Evolutionary conservation across 1,139 yeast species (phyloP).

Genomic region (Tardiomyces digboiensis): DNA sequence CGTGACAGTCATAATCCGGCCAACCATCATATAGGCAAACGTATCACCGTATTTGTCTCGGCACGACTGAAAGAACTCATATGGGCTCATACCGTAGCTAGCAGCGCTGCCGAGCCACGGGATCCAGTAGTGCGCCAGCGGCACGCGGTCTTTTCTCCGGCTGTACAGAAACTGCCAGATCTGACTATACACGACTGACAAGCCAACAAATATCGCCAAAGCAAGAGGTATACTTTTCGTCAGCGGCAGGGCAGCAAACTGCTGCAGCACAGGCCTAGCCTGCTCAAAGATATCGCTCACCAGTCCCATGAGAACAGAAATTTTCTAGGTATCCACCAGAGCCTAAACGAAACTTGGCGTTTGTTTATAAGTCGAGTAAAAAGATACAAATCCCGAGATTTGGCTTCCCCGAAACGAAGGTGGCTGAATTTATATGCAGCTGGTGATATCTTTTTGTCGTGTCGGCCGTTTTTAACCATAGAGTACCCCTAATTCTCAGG

Average conservation of each 20-base stretch:
- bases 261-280: background rate
- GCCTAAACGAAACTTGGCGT: no score
- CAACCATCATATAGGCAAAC: conserved; percentile 80
- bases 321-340: no score
- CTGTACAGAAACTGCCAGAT: conserved; percentile 57
- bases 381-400: no score
- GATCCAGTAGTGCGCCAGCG: conserved; percentile 84
- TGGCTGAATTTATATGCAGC: no score
- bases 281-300: background rate
- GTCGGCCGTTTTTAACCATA: no score
- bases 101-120: conserved; percentile 97
- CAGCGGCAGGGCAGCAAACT: background rate
- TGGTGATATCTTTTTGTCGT: no score
- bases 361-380: no score
- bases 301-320: background rate
- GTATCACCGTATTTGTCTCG: conserved; percentile 84
- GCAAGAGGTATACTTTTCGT: conserved; percentile 15
- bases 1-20: conserved; percentile 91
- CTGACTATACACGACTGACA: conserved; percentile 44
- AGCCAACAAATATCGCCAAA: conserved; percentile 19
- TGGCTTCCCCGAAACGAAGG: no score
- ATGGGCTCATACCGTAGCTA: conserved; percentile 85
- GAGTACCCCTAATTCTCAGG: no score
- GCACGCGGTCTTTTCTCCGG: conserved; percentile 43
- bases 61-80: conserved; percentile 73